phyloP scores from a whole-genome alignment of 805 yeast genomes.

The Debaryomyces hansenii region DNA sequence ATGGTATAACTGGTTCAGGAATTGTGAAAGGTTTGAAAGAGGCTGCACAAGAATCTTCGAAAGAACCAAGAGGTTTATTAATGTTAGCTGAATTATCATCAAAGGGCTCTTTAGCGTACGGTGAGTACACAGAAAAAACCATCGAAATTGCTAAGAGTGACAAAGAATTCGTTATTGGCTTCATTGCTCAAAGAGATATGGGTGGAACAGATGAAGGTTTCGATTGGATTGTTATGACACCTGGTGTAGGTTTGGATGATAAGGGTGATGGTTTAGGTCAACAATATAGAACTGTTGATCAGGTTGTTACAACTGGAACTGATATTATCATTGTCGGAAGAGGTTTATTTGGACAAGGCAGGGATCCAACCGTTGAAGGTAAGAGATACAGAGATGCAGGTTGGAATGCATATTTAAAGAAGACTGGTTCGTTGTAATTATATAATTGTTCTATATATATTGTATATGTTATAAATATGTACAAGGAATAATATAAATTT shows the following conservation, averaged over 20 bases:
- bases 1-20: constrained; percentile 95
- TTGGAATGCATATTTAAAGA: constrained; percentile 81
- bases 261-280: constrained; percentile 96
- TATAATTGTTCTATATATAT: not conserved
- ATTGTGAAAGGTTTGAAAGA: constrained; percentile 84
- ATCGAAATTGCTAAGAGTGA: constrained; percentile 88
- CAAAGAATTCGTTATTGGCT: constrained; percentile 90
- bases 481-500: constrained; percentile 2
- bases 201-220: constrained; percentile 81
- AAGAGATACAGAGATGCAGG: constrained; percentile 90
- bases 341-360: constrained; percentile 91
- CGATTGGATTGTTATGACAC: constrained; percentile 97
- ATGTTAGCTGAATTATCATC: constrained; percentile 96
- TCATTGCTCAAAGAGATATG: constrained; percentile 90
- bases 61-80: constrained; percentile 82
- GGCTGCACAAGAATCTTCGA: constrained; percentile 69
- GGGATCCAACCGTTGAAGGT: constrained; percentile 88
- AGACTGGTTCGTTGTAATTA: constrained; percentile 13
- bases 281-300: constrained; percentile 90
- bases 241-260: constrained; percentile 97
- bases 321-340: constrained; percentile 98
- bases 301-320: constrained; percentile 81
- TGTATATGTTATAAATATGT: constrained; percentile 3
- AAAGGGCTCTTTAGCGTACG: constrained; percentile 90
- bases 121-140: constrained; percentile 84